Evolutionary conservation across 208 protist species (phyloP).

Genomic region (Wallacemonas sp.): DNA sequence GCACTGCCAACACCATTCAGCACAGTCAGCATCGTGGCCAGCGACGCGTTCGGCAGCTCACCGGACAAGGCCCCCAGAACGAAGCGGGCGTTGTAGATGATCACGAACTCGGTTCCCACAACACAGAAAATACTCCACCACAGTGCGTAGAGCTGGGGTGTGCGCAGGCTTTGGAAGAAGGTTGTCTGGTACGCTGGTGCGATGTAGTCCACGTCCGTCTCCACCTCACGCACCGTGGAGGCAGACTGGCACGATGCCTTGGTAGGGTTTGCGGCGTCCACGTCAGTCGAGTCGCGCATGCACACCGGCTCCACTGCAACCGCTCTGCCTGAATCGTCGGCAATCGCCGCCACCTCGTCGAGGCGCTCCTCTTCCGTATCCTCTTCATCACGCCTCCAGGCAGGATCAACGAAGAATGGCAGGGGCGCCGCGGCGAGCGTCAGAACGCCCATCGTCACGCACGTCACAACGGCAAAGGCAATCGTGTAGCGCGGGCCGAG

Average conservation of each 20-base stretch:
- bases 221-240: not conserved
- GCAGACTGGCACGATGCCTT: too few species aligned
- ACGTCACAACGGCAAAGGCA: constrained; percentile 20
- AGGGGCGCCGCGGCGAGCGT: constrained; percentile 10
- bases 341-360: not conserved
- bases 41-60: constrained; percentile 12
- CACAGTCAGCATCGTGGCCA: constrained; percentile 46
- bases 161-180: constrained; percentile 21
- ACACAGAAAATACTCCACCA: constrained; percentile 17
- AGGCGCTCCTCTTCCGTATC: not conserved
- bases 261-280: not conserved
- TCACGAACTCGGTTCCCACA: constrained; percentile 12
- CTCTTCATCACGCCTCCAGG: not conserved
- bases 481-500: constrained; percentile 8
- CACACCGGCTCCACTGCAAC: too few species aligned
- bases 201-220: constrained; percentile 28
- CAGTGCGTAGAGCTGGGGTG: constrained; percentile 14
- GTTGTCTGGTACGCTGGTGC: constrained; percentile 29
- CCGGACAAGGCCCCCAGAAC: constrained; percentile 25
- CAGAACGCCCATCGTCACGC: constrained; percentile 7
- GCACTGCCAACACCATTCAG: constrained; percentile 58
- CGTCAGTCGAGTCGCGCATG: too few species aligned
- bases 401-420: not conserved
- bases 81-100: constrained; percentile 25
- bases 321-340: not conserved